These are phyloP conservation scores for Elsinoe batatas DNA, from an alignment of 2,329 filamentous ascomycete species.

Conservation along the genomic window DNA sequence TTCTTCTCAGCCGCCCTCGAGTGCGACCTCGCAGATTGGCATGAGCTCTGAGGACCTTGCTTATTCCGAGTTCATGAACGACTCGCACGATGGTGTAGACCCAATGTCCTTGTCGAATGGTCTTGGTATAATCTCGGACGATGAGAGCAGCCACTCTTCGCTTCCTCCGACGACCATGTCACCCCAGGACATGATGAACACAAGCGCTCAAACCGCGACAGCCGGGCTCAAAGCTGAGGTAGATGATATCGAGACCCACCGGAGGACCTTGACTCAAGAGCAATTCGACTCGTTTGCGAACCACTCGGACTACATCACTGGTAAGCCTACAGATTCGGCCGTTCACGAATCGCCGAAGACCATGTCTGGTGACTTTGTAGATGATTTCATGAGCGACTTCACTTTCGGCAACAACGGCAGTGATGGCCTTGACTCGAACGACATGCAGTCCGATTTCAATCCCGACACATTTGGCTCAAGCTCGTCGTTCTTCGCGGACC, in stretches of 20 bases:
- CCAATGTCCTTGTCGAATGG: conserved; percentile 16
- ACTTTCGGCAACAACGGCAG: background rate
- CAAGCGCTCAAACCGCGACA: background rate
- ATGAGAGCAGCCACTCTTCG: background rate
- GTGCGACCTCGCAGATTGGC: conserved; percentile 12
- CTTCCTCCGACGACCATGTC: conserved; percentile 10
- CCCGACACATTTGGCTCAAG: conserved; percentile 1
- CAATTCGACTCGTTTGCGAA: conserved; percentile 29
- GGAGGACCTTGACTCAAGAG: conserved; percentile 28
- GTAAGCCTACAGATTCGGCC: background rate
- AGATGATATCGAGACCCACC: conserved; percentile 23
- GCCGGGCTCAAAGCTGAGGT: conserved; percentile 8
- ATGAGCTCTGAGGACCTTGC: conserved; percentile 25
- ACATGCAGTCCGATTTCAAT: conserved; percentile 10
- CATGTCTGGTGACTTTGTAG: background rate
- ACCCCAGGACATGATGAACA: conserved; percentile 12
- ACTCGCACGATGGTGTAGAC: conserved; percentile 22
- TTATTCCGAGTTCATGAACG: conserved; percentile 24
- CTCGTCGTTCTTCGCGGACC: conserved; percentile 9
- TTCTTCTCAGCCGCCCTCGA: background rate
- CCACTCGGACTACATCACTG: conserved; percentile 12
- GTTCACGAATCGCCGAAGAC: conserved; percentile 11
- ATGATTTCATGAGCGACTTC: conserved; percentile 7
- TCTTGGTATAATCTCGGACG: conserved; percentile 10
- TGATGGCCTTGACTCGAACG: conserved; percentile 6